These are phyloP conservation scores for Aspergillus avenaceus DNA, from an alignment of 495 filamentous ascomycete species.

Conservation along the genomic window DNA sequence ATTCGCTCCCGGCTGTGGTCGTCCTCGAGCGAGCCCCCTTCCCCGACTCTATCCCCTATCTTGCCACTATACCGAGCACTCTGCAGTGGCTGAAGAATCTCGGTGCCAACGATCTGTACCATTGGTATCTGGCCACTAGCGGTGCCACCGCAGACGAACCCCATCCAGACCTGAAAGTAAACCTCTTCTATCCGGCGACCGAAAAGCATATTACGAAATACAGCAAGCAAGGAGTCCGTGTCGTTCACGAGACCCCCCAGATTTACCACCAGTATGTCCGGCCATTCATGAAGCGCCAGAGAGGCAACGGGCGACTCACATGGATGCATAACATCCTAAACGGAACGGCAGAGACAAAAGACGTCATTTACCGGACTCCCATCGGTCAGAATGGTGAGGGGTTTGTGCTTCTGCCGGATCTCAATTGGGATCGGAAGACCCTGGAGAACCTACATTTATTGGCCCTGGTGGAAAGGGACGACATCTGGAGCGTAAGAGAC, in stretches of 20 bases:
- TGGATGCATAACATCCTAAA: neutral
- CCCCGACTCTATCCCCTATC: neutral
- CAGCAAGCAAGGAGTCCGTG: neutral
- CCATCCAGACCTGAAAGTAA: neutral
- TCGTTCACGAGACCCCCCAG: neutral
- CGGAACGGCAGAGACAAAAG: neutral
- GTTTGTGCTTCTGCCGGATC: neutral
- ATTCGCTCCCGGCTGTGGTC: neutral
- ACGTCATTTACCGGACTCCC: neutral
- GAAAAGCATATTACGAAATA: neutral
- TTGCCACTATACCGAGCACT: neutral
- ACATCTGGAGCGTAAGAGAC: neutral
- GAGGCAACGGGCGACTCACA: neutral
- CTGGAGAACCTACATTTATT: neutral
- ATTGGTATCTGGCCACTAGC: neutral
- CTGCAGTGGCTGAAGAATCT: neutral
- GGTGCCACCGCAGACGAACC: neutral
- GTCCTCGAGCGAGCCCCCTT: neutral
- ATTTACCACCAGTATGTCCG: neutral
- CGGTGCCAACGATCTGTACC: neutral
- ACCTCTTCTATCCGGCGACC: neutral
- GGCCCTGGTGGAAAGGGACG: neutral
- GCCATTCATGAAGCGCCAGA: neutral
- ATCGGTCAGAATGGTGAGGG: neutral
- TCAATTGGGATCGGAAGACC: neutral